Evolutionary conservation across 805 yeast species (phyloP).

Genomic region (Saturnispora galanensis): DNA sequence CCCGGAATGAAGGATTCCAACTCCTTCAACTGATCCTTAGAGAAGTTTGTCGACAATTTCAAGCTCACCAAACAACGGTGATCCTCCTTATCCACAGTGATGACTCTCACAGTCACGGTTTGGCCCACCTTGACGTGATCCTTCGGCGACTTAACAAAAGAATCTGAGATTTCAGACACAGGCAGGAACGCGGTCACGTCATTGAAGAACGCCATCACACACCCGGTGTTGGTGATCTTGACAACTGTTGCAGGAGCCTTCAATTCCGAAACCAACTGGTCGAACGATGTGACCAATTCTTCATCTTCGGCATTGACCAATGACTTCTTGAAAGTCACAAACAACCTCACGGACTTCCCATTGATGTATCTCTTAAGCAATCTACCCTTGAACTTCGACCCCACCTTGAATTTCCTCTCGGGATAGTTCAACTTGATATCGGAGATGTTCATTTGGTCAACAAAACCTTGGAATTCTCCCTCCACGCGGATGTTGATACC

Average conservation of each 20-base stretch:
- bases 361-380: slow-evolving; percentile 40
- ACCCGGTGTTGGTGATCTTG: slow-evolving; percentile 65
- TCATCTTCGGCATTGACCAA: slow-evolving; percentile 59
- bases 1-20: slow-evolving; percentile 48
- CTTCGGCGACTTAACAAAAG: slow-evolving; percentile 66
- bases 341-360: slow-evolving; percentile 37
- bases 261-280: slow-evolving; percentile 33
- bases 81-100: slow-evolving; percentile 44
- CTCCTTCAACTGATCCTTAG: slow-evolving; percentile 36
- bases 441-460: slow-evolving; percentile 66
- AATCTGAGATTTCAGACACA: slow-evolving; percentile 79
- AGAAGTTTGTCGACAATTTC: slow-evolving; percentile 47
- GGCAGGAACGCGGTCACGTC: slow-evolving; percentile 73
- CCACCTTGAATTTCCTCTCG: slow-evolving; percentile 83
- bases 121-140: slow-evolving; percentile 79
- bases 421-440: slow-evolving; percentile 82
- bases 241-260: slow-evolving; percentile 68
- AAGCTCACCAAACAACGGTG: slow-evolving; percentile 63
- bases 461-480: slow-evolving; percentile 63
- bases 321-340: slow-evolving; percentile 74
- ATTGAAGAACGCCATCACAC: slow-evolving; percentile 76
- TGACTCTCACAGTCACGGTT: slow-evolving; percentile 62
- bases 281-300: slow-evolving; percentile 33
- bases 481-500: slow-evolving; percentile 64
- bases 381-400: slow-evolving; percentile 70